Percentiles rank a stretch among this genome's conserved stretches.
Conservation (phyloP, 352 stramenopile genomes). For the Pythium periplocum region DNA sequence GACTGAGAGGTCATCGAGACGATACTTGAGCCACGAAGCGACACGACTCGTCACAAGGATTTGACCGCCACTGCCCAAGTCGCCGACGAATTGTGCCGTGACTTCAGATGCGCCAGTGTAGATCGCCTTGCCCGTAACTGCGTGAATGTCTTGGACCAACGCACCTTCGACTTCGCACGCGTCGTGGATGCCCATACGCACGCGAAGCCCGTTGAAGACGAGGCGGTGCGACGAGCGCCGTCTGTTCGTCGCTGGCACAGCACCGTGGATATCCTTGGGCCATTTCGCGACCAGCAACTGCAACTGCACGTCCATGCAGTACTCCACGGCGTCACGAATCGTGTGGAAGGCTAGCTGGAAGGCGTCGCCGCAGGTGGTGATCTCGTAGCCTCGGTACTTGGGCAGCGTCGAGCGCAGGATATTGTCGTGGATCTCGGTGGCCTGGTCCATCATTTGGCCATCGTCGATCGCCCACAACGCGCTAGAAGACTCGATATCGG, state of each 20-base stretch:
- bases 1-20: conserved; percentile 13
- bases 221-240: conserved; percentile 3
- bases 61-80: conserved; percentile 22
- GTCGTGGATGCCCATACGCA: conserved; percentile 31
- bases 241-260: conserved; percentile 40
- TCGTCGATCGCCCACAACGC: conserved; percentile 48
- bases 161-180: conserved; percentile 3
- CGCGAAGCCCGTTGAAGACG: conserved; percentile 22
- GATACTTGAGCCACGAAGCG: conserved; percentile 21
- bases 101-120: conserved; percentile 20
- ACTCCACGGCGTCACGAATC: conserved; percentile 51
- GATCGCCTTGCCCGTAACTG: conserved; percentile 17
- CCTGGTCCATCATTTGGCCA: conserved; percentile 24
- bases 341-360: conserved; percentile 73
- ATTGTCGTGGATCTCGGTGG: conserved; percentile 26
- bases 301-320: conserved; percentile 57
- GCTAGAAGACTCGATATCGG: conserved; percentile 62
- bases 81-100: conserved; percentile 18
- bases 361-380: conserved; percentile 62
- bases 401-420: conserved; percentile 22
- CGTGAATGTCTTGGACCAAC: conserved; percentile 17
- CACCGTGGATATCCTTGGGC: conserved; percentile 51
- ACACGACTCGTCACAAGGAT: conserved; percentile 23
- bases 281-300: conserved; percentile 45
- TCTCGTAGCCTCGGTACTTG: conserved; percentile 65